Evolutionary conservation across 2,329 filamentous ascomycete species (phyloP).

Genomic region (Pseudocercospora fuligena): DNA sequence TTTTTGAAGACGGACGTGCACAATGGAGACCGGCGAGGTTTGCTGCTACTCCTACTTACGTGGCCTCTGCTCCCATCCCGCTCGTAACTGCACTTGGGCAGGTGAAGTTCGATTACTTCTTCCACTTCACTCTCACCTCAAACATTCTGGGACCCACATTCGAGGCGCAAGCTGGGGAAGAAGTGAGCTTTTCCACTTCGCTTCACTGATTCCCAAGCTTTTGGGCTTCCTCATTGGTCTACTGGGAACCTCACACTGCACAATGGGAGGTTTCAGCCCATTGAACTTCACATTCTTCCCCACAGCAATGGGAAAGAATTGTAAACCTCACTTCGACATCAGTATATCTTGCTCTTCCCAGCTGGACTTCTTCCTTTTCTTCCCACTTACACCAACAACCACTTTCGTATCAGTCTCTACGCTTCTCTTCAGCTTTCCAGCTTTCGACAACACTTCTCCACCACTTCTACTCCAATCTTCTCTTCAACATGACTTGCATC

Average conservation of each 20-base stretch:
- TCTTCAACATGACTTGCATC: neutral
- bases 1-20: neutral
- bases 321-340: constrained; percentile 11
- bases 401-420: neutral
- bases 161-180: constrained; percentile 3
- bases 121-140: neutral
- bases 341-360: constrained; percentile 2
- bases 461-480: neutral
- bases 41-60: neutral
- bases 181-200: neutral
- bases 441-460: neutral
- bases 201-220: neutral
- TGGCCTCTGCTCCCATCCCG: neutral
- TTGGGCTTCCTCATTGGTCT: neutral
- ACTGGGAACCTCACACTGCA: constrained; percentile 5
- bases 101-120: neutral
- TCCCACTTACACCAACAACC: constrained; percentile 1
- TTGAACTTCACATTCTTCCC: constrained; percentile 3
- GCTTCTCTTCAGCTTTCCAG: neutral
- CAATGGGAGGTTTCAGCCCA: neutral
- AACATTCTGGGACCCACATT: neutral
- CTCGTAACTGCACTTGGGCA: neutral
- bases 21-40: neutral
- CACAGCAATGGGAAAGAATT: neutral
- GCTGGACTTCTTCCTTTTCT: constrained; percentile 4